Evolutionary conservation across 2,329 filamentous ascomycete genomes (phyloP).

Genomic region (Beauveria rudraprayagi): DNA sequence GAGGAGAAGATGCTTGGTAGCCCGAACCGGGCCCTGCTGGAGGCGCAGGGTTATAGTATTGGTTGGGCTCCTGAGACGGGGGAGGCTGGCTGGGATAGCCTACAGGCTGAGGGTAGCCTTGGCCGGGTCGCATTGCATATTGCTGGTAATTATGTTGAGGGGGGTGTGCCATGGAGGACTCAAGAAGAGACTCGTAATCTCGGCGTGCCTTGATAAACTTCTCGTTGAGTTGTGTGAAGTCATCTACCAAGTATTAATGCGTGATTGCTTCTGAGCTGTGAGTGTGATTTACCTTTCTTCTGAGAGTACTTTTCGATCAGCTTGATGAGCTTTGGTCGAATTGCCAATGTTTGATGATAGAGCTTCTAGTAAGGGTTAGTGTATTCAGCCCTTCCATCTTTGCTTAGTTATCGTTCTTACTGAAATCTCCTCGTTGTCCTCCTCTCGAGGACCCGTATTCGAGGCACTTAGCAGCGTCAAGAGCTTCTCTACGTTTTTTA

Average conservation of each 20-base stretch:
- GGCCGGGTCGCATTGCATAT: slow-evolving; percentile 47
- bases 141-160: slow-evolving; percentile 70
- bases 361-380: slow-evolving; percentile 47
- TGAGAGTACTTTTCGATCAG: slow-evolving; percentile 98
- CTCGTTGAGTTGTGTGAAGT: slow-evolving; percentile 96
- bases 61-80: slow-evolving; percentile 51
- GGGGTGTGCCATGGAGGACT: slow-evolving; percentile 95
- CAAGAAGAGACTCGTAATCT: slow-evolving; percentile 92
- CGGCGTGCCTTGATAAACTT: slow-evolving; percentile 98
- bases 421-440: slow-evolving; percentile 96
- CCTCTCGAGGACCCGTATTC: slow-evolving; percentile 67
- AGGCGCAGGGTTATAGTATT: slow-evolving; percentile 60
- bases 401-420: slow-evolving; percentile 29
- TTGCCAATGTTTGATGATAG: slow-evolving; percentile 90
- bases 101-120: slow-evolving; percentile 34
- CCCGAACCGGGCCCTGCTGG: slow-evolving; percentile 30
- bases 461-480: slow-evolving; percentile 86
- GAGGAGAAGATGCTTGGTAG: slow-evolving; percentile 41
- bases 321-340: slow-evolving; percentile 94
- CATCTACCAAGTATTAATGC: slow-evolving; percentile 51
- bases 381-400: neutral
- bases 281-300: slow-evolving; percentile 69
- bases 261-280: neutral
- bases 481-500: slow-evolving; percentile 59
- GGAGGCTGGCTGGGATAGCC: slow-evolving; percentile 35